A percentile compares a stretch with the other conserved stretches of the same genome.
Evolutionary conservation across 306 rosid genomes (phyloP).

Genomic region (Gastrolobium villosum): DNA sequence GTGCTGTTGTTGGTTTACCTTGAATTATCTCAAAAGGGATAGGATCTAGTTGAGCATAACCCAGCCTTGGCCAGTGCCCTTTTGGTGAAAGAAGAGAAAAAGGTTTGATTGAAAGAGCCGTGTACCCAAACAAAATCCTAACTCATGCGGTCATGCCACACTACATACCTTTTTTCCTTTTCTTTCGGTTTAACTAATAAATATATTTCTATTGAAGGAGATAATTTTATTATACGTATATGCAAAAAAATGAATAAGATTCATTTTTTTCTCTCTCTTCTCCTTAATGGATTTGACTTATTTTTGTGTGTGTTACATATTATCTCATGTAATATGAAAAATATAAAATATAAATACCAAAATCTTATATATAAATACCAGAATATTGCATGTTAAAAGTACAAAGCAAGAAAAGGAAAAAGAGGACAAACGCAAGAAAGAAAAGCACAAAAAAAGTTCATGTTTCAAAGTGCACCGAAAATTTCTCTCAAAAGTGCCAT

Average conservation of each 20-base stretch:
- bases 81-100: constrained; percentile 23
- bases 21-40: constrained; percentile 39
- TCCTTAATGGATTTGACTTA: too few relatives aligned
- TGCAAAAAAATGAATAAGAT: too few relatives aligned
- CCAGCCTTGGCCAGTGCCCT: background rate
- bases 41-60: constrained; percentile 37
- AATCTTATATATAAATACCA: background rate
- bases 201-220: too few relatives aligned
- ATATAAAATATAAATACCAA: too few relatives aligned
- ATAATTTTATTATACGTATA: too few relatives aligned
- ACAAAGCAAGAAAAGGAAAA: background rate
- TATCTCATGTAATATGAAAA: too few relatives aligned
- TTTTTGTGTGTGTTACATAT: too few relatives aligned
- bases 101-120: constrained; percentile 20
- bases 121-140: background rate
- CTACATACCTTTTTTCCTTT: background rate
- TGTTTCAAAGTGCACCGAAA: constrained; percentile 22
- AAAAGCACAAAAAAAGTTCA: background rate
- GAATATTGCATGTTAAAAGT: constrained; percentile 38
- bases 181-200: background rate
- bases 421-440: background rate
- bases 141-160: too few relatives aligned
- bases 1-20: constrained; percentile 2
- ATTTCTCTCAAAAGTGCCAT: constrained; percentile 3
- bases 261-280: too few relatives aligned